A percentile compares a stretch with the other conserved stretches of the same genome.
phyloP scores from a whole-genome alignment of 768 basidiomycete genomes.

The Hypholoma fasciculare region DNA sequence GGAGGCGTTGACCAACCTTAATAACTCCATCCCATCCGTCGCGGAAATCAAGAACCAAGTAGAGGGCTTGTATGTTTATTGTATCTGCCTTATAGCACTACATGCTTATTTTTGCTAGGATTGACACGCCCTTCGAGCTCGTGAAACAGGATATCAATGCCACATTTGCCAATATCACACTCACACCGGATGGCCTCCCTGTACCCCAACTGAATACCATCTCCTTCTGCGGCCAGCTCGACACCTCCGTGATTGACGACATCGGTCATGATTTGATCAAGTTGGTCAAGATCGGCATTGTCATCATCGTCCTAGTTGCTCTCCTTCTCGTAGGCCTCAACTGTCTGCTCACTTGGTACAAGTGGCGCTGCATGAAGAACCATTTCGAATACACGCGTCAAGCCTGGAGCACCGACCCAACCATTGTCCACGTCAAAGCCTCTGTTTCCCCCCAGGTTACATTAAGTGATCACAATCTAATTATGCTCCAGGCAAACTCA shows the following conservation, averaged over 20 bases:
- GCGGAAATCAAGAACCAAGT: constrained; percentile 70
- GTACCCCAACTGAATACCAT: constrained; percentile 71
- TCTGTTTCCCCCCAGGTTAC: constrained; percentile 49
- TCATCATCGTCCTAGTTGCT: constrained; percentile 72
- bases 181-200: constrained; percentile 73
- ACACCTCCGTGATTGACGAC: constrained; percentile 85
- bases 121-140: constrained; percentile 85
- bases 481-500: constrained; percentile 69
- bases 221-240: constrained; percentile 75
- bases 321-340: constrained; percentile 73
- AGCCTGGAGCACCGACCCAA: constrained; percentile 77
- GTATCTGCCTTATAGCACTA: not conserved
- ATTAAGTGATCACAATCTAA: constrained; percentile 74
- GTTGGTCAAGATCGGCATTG: constrained; percentile 75
- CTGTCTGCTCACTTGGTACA: constrained; percentile 84
- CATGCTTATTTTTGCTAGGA: constrained; percentile 36
- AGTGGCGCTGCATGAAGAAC: constrained; percentile 70
- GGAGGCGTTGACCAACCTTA: constrained; percentile 71
- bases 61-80: constrained; percentile 59
- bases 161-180: constrained; percentile 72
- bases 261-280: constrained; percentile 79
- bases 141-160: constrained; percentile 89
- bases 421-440: constrained; percentile 43
- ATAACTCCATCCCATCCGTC: constrained; percentile 77
- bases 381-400: constrained; percentile 72